phyloP scores from a whole-genome alignment of 2,329 filamentous ascomycete genomes.

The Neonectria punicea region DNA sequence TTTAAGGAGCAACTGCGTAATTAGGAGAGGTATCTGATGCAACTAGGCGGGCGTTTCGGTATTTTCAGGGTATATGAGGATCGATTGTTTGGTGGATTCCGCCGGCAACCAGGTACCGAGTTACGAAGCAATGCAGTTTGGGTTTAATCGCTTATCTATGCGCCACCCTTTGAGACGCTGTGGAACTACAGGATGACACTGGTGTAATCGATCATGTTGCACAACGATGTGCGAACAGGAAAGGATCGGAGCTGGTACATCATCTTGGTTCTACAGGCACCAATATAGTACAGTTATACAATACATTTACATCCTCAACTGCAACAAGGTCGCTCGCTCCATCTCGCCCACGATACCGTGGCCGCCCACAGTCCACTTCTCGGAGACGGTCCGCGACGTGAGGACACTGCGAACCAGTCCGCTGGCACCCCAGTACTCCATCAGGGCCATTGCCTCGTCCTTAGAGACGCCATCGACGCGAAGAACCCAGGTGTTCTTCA shows the following conservation, averaged over 20 bases:
- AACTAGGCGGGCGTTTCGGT: constrained; percentile 47
- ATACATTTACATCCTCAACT: constrained; percentile 56
- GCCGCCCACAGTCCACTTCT: constrained; percentile 87
- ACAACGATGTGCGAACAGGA: not conserved
- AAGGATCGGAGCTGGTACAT: constrained; percentile 25
- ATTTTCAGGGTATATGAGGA: constrained; percentile 37
- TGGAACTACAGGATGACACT: not conserved
- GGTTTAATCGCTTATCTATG: not conserved
- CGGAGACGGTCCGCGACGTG: constrained; percentile 75
- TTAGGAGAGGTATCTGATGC: constrained; percentile 30
- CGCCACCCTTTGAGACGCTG: not conserved
- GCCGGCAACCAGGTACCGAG: constrained; percentile 22
- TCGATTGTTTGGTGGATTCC: constrained; percentile 29
- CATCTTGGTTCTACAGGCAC: constrained; percentile 34
- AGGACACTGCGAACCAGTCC: constrained; percentile 79
- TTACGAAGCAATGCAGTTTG: constrained; percentile 26
- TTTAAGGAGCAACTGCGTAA: constrained; percentile 36
- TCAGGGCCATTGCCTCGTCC: constrained; percentile 78
- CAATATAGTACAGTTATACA: constrained; percentile 43
- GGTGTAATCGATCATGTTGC: not conserved
- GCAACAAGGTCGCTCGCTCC: constrained; percentile 71
- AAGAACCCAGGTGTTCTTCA: constrained; percentile 62
- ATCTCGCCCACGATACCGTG: constrained; percentile 87
- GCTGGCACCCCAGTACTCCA: constrained; percentile 94
- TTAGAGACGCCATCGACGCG: constrained; percentile 76